phyloP scores from a whole-genome alignment of 1,284 basidiomycete genomes.

The Grifola frondosa region DNA sequence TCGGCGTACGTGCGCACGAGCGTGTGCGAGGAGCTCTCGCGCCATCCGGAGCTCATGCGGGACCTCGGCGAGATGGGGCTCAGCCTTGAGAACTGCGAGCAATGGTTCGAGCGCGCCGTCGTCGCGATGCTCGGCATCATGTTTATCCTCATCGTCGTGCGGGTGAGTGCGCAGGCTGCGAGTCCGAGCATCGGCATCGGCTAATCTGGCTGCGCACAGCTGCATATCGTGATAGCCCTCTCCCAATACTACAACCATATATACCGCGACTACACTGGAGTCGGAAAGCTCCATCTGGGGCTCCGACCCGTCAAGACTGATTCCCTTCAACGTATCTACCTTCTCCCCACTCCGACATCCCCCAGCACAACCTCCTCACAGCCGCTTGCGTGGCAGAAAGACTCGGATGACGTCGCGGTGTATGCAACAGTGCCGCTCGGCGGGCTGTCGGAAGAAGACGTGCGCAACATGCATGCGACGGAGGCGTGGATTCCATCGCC shows the following conservation, averaged over 20 bases:
- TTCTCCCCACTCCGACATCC: constrained; percentile 44
- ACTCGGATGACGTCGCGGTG: constrained; percentile 39
- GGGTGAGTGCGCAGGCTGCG: constrained; percentile 44
- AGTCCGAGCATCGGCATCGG: not conserved
- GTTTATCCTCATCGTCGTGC: constrained; percentile 60
- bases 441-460: constrained; percentile 50
- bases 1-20: constrained; percentile 51
- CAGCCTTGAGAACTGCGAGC: constrained; percentile 74
- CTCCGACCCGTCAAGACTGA: constrained; percentile 30
- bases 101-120: constrained; percentile 69
- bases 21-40: constrained; percentile 70
- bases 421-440: constrained; percentile 67
- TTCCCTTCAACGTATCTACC: constrained; percentile 51
- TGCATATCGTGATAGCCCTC: constrained; percentile 71
- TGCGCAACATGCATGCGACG: constrained; percentile 54
- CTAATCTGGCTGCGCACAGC: constrained; percentile 42
- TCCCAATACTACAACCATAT: constrained; percentile 63
- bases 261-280: constrained; percentile 34
- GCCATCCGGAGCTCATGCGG: constrained; percentile 72
- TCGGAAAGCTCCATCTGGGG: constrained; percentile 22
- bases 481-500: constrained; percentile 59
- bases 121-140: constrained; percentile 55
- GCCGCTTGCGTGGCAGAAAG: constrained; percentile 10
- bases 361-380: constrained; percentile 12
- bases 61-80: constrained; percentile 68